Evolutionary conservation across 768 basidiomycete genomes (phyloP), one percentile per base, ranked within the genome.

Genomic region (Nidularia sp.): DNA sequence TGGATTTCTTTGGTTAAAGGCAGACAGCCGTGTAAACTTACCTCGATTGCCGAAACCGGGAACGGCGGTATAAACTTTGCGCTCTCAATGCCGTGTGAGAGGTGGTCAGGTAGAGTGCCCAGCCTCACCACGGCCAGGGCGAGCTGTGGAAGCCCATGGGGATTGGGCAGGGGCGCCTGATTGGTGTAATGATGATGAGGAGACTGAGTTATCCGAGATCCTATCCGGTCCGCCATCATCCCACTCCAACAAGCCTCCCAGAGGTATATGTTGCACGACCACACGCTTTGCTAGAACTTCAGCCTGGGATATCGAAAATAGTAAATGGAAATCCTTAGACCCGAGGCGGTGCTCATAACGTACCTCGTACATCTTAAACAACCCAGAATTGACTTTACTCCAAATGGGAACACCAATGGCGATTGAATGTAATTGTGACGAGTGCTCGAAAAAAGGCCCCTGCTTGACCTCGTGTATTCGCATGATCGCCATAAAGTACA

Each of bases 291-390:
- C 85, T 41, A 98, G 74, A 9, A 98, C 94, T 68, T 99, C 96
- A 5, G 85, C 93, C 83, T 91, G 51, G 31, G 18, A 8, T 9
- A n/a, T n/a, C 8, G 8, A n/a, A 39, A 39, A n/a, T 8, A 39
- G n/a, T 39, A 9, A 45, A 8, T 2, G 44, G 44, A 9, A 39
- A 39, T 9, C 9, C 36, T 45, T 45, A 9, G 10, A n/a, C 45
- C 9, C 22, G 9, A n/a, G 10, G 22, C 9, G 15, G 9, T 22
- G n/a, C 18, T 22, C n/a, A 36, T 53, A 57, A 59, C 78, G 63
- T 61, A 84, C 90, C 74, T 92, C 83, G 66, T 96, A 98, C 96
- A 99, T 98, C 72, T 96, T 97, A 66, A 92, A 83, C 51, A 98
- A 65, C 5, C 97, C 94, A 34, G 80, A 79, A 68, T 93, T 90